Evolutionary conservation across 164 flowering plant species (phyloP).

Genomic region (Santalum album): DNA sequence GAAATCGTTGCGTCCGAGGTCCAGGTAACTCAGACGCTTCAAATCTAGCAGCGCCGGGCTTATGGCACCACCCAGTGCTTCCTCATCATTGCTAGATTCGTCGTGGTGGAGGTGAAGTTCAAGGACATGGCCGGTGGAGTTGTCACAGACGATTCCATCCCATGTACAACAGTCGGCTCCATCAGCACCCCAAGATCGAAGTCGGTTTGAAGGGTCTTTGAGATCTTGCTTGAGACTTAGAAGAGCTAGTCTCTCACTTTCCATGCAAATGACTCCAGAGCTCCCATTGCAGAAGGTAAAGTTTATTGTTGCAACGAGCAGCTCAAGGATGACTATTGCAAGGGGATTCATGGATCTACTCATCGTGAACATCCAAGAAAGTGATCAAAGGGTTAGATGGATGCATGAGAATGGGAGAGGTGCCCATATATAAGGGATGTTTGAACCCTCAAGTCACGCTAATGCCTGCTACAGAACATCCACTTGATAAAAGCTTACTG

Average conservation of each 20-base stretch:
- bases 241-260: constrained; percentile 9
- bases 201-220: not conserved
- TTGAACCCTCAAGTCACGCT: no score
- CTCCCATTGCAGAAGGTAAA: no score
- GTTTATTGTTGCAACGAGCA: no score
- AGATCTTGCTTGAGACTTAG: constrained; percentile 10
- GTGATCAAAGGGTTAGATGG: no score
- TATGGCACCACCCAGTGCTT: not conserved
- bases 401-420: no score
- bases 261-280: constrained; percentile 25
- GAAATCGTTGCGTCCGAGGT: constrained; percentile 18
- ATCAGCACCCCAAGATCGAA: no score
- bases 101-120: not conserved
- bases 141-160: constrained; percentile 12
- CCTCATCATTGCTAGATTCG: not conserved
- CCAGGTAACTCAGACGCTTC: constrained; percentile 14
- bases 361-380: no score
- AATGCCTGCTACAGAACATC: no score
- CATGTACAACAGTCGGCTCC: not conserved
- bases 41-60: constrained; percentile 9
- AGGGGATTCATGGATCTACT: no score
- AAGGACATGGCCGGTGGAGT: constrained; percentile 12
- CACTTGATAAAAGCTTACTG: no score
- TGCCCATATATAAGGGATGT: no score
- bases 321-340: no score